A percentile compares a stretch with the other conserved stretches of the same genome.
Evolutionary conservation across 345 rosid genomes (phyloP).

Genomic region (Salix koriyanagi): DNA sequence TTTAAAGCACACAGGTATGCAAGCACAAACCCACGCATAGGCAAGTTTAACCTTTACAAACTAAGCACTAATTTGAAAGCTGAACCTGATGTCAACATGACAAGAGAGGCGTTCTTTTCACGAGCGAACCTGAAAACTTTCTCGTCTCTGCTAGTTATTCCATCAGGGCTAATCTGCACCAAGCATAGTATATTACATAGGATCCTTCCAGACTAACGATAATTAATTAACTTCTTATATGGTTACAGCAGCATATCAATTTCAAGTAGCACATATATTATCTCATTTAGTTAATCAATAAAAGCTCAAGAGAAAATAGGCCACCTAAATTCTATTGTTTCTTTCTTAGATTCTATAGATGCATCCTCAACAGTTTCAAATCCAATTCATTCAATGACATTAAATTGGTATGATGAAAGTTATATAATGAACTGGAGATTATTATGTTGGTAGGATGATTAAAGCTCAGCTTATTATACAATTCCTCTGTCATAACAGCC

Average conservation of each 20-base stretch:
- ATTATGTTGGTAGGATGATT: no score
- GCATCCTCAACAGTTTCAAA: neutral
- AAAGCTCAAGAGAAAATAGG: neutral
- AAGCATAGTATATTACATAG: neutral
- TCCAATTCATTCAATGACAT: neutral
- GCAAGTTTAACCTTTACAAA: neutral
- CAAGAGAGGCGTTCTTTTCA: slow-evolving; percentile 62
- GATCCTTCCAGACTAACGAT: no score
- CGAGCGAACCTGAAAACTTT: slow-evolving; percentile 76
- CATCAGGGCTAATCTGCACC: slow-evolving; percentile 73
- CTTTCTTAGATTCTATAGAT: neutral
- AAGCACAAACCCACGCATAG: neutral
- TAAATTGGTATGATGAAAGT: neutral
- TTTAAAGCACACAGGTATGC: neutral
- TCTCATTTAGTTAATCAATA: neutral
- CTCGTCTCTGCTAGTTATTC: slow-evolving; percentile 75
- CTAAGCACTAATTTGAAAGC: neutral
- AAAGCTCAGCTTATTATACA: no score
- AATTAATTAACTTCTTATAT: neutral
- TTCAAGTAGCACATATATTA: neutral
- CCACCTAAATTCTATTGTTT: neutral
- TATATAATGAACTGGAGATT: no score
- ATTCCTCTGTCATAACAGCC: no score
- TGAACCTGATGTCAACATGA: slow-evolving; percentile 92
- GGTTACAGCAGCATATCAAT: neutral